Percentiles rank a stretch among this genome's conserved stretches.
These are phyloP conservation scores for Termitomyces sp. DNA, from an alignment of 768 basidiomycete genomes.

Conservation along the genomic window DNA sequence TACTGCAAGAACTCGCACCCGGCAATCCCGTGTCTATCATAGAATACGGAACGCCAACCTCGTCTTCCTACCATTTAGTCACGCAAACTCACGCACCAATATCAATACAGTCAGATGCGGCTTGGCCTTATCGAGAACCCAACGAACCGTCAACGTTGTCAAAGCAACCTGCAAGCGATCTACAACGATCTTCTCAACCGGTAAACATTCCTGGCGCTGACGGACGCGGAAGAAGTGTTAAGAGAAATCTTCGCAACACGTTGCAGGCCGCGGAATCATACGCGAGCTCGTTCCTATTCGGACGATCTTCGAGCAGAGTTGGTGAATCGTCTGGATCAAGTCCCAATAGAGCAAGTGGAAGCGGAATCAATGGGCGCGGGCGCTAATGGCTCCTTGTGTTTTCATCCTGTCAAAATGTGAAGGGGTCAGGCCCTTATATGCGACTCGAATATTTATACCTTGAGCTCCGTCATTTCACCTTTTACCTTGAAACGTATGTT, in stretches of 20 bases:
- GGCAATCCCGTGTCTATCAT: neutral
- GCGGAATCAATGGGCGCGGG: conserved; percentile 5
- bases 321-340: conserved; percentile 13
- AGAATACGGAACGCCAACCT: conserved; percentile 1
- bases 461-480: neutral
- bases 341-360: conserved; percentile 5
- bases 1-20: conserved; percentile 2
- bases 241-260: conserved; percentile 60
- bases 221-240: conserved; percentile 54
- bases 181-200: conserved; percentile 31
- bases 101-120: neutral
- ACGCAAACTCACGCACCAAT: neutral
- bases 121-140: conserved; percentile 41
- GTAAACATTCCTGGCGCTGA: conserved; percentile 24
- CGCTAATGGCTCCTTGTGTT: conserved; percentile 2
- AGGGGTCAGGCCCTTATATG: neutral
- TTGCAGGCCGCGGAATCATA: conserved; percentile 67
- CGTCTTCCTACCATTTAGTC: neutral
- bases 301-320: conserved; percentile 31
- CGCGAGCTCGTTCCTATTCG: conserved; percentile 59
- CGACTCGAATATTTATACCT: neutral
- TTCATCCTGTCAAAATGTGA: neutral
- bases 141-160: conserved; percentile 26
- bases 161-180: conserved; percentile 28
- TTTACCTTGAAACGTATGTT: neutral